Evolutionary conservation across 208 protist species (phyloP), one percentile per base, ranked within the genome.

Genomic region (Acanthamoeba triangularis): DNA sequence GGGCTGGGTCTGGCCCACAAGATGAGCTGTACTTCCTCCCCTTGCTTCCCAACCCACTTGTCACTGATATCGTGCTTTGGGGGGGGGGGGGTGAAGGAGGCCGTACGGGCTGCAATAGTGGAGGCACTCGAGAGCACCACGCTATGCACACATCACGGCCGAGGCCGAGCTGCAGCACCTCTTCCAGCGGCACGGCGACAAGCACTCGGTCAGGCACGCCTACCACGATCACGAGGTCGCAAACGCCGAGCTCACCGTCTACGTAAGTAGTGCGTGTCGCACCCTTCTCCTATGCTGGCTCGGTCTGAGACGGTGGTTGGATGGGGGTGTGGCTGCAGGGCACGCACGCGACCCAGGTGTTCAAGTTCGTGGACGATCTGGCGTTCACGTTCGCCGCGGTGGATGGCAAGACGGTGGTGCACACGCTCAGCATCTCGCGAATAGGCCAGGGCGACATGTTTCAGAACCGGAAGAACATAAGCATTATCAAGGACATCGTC

Each of bases 151-250:
- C 20, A 63, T 82, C 16, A 82, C 41, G 33, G 37, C 44, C 23
- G 82, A 54, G 54, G 82, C 63, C 2, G 54, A 90, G 28, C 33
- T 63, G 33, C 11, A 61, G 11, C n/a, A 61, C 13, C 54, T 90
- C 49, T 90, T 90, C 41, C 82, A 90, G 20, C 37, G 82, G 49
- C 23, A 18, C 20, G 82, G 82, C 30, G 82, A 90, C 33, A 0
- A 90, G 82, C 82, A 90, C 82, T 90, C 82, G 4, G 82, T 90
- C 25, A 56, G 13, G 25, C 82, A 90, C 82, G 82, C 82, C 82
- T 90, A 90, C 82, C 82, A 90, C 82, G 23, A 90, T 35, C 33
- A 54, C 37, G 44, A 90, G n/a, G 49, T 63, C 23, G 25, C 44
- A 8, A 61, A 90, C 54, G 82, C 28, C n/a, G 82, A 90, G 44